Percentiles rank a stretch among this genome's conserved stretches.
phyloP scores from a whole-genome alignment of 352 stramenopile species.

The Pythium angustatum region DNA sequence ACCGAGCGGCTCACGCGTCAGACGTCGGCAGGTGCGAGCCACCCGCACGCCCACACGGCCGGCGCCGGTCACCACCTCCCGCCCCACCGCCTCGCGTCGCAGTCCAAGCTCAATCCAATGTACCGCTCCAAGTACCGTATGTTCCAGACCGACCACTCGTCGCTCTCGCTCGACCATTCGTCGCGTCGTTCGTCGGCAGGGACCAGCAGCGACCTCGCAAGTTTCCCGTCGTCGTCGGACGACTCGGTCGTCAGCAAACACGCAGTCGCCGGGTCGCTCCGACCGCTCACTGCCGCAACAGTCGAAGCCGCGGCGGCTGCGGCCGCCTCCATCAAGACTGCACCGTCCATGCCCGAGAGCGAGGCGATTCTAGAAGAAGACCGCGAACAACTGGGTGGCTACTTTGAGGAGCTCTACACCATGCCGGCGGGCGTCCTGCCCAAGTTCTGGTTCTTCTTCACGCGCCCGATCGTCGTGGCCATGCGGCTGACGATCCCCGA shows the following conservation, averaged over 20 bases:
- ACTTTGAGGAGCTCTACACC: conserved; percentile 63
- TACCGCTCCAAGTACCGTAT: conserved; percentile 72
- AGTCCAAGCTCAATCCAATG: conserved; percentile 53
- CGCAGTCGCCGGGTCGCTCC: conserved; percentile 11
- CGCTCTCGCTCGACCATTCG: conserved; percentile 12
- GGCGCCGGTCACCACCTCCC: conserved; percentile 24
- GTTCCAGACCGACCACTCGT: conserved; percentile 54
- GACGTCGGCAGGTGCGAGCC: conserved; percentile 22
- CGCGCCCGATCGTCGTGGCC: conserved; percentile 64
- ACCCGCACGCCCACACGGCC: conserved; percentile 5
- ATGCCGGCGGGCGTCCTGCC: conserved; percentile 39
- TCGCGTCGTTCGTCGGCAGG: conserved; percentile 11
- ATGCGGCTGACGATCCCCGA: conserved; percentile 74
- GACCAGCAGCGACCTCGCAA: conserved; percentile 3
- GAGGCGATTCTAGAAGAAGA: background rate
- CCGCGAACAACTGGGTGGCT: conserved; percentile 41
- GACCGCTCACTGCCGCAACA: conserved; percentile 8
- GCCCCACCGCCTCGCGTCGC: conserved; percentile 39
- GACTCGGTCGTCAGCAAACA: conserved; percentile 1
- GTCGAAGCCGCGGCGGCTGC: conserved; percentile 7
- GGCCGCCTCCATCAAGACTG: background rate
- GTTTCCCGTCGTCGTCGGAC: conserved; percentile 3
- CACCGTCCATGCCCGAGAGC: background rate
- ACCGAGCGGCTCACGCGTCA: conserved; percentile 18
- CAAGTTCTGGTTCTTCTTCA: conserved; percentile 65